Conservation (phyloP, 208 protist genomes). For the Crithidia bombi region DNA sequence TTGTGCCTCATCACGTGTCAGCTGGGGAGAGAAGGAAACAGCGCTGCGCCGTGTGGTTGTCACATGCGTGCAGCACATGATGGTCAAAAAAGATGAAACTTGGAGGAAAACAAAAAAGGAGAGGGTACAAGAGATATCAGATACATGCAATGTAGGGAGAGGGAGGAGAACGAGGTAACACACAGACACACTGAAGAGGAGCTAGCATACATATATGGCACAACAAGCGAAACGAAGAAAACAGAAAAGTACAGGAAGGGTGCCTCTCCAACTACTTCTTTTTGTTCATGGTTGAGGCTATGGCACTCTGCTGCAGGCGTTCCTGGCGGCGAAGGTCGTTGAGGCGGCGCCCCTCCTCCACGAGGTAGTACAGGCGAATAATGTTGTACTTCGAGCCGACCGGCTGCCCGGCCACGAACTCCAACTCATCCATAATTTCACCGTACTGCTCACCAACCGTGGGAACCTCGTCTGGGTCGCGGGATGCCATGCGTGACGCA, state of each 20-base stretch:
- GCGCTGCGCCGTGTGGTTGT: too few relatives aligned
- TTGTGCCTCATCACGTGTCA: too few relatives aligned
- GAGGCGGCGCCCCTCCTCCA: constrained; percentile 70
- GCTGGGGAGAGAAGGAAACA: too few relatives aligned
- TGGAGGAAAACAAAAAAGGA: too few relatives aligned
- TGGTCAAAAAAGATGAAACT: too few relatives aligned
- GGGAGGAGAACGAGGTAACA: too few relatives aligned
- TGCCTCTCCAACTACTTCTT: background rate
- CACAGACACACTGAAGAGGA: constrained; percentile 2
- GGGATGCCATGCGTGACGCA: constrained; percentile 17
- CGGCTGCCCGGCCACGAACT: constrained; percentile 63
- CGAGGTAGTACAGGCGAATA: constrained; percentile 73
- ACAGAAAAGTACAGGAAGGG: constrained; percentile 4
- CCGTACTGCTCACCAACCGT: constrained; percentile 66
- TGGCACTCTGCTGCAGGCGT: constrained; percentile 18
- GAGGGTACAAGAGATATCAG: too few relatives aligned
- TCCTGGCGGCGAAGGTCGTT: constrained; percentile 47
- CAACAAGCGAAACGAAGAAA: background rate
- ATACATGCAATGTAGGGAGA: too few relatives aligned
- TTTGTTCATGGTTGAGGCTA: background rate
- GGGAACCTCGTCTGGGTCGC: constrained; percentile 40
- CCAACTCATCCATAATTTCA: constrained; percentile 76
- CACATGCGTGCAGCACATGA: too few relatives aligned
- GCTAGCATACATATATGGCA: constrained; percentile 20
- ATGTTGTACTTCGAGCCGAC: constrained; percentile 85